Evolutionary conservation across 2,329 filamentous ascomycete species (phyloP).

Genomic region (Paracamarosporium sp.): DNA sequence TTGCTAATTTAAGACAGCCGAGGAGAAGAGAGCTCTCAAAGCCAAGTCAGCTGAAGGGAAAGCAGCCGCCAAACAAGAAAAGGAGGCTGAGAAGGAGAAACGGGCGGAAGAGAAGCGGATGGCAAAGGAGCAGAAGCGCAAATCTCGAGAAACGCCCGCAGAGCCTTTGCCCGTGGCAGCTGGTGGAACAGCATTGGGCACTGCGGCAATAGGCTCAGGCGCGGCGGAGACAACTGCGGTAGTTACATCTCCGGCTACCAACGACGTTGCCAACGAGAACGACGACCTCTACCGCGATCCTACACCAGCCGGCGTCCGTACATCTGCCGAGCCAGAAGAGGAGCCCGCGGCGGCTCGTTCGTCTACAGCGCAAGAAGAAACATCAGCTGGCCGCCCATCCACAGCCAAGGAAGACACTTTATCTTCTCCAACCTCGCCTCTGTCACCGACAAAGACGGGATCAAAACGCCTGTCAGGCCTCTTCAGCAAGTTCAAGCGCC

Average conservation of each 20-base stretch:
- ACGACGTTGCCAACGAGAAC: slow-evolving; percentile 13
- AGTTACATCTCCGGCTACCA: slow-evolving; percentile 9
- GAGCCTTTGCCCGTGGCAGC: slow-evolving; percentile 12
- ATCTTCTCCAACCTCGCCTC: slow-evolving; percentile 34
- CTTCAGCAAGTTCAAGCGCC: slow-evolving; percentile 48
- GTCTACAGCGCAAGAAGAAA: neutral
- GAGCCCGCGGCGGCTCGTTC: slow-evolving; percentile 4
- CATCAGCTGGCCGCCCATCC: slow-evolving; percentile 3
- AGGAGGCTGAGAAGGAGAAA: slow-evolving; percentile 54
- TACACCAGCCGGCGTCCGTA: slow-evolving; percentile 10
- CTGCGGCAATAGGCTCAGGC: slow-evolving; percentile 52
- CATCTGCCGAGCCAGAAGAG: neutral
- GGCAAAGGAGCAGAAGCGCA: slow-evolving; percentile 62
- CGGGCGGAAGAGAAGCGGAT: slow-evolving; percentile 61
- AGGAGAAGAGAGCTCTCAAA: slow-evolving; percentile 59
- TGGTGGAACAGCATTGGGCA: slow-evolving; percentile 12
- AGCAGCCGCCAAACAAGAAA: slow-evolving; percentile 43
- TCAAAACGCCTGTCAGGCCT: slow-evolving; percentile 47
- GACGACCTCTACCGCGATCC: slow-evolving; percentile 30
- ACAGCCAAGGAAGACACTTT: slow-evolving; percentile 3
- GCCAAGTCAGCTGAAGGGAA: slow-evolving; percentile 61
- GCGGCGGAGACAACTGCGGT: slow-evolving; percentile 17
- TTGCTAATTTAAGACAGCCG: slow-evolving; percentile 51
- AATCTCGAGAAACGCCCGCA: slow-evolving; percentile 46
- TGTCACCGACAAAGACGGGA: slow-evolving; percentile 21